phyloP scores from a whole-genome alignment of 208 protist species.

The Entamoeba invadens region DNA sequence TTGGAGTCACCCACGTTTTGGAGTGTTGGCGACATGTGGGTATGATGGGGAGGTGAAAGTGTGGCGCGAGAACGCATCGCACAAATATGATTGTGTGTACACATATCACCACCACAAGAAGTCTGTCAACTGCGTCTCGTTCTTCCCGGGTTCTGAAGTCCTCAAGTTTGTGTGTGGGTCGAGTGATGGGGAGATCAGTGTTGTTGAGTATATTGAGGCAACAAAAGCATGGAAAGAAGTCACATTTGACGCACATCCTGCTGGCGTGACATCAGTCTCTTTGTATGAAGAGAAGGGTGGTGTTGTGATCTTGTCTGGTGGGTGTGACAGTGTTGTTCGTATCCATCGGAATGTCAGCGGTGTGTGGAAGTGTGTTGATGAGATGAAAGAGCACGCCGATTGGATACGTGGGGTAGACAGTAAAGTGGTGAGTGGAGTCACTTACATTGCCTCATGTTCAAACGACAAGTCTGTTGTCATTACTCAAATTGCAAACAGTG shows the following conservation, averaged over 20 bases:
- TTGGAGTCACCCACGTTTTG: background rate
- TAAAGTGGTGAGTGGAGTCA: background rate
- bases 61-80: background rate
- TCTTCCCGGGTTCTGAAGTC: background rate
- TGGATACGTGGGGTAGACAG: background rate
- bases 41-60: background rate
- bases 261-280: background rate
- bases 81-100: background rate
- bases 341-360: background rate
- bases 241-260: background rate
- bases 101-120: background rate
- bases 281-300: background rate
- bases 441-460: background rate
- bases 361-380: background rate
- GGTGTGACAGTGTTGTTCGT: background rate
- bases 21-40: background rate
- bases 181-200: background rate
- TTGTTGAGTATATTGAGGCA: background rate
- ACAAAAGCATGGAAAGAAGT: background rate
- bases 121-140: background rate
- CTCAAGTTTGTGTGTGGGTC: background rate
- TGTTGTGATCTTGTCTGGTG: background rate
- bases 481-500: background rate
- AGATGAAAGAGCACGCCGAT: background rate
- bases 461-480: background rate